These are phyloP conservation scores for Pelargonium nanum DNA, from an alignment of 345 rosid species.

Conservation along the genomic window DNA sequence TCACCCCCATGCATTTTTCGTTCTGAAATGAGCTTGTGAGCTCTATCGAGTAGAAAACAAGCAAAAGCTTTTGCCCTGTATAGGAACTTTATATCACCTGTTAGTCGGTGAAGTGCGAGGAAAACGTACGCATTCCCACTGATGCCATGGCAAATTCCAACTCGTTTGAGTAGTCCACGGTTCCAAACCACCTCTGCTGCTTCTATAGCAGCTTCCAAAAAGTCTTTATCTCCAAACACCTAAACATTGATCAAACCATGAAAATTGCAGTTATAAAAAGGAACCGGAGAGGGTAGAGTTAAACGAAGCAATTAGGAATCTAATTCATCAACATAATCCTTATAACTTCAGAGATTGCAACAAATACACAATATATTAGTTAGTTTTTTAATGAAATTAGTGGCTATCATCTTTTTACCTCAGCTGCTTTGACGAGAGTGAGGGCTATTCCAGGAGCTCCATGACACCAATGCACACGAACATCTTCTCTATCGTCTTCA, in stretches of 20 bases:
- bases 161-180: conserved; percentile 57
- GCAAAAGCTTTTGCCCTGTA: conserved; percentile 55
- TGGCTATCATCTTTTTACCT: conserved; percentile 19
- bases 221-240: conserved; percentile 51
- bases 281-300: not conserved
- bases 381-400: not conserved
- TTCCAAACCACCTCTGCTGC: conserved; percentile 60
- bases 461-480: conserved; percentile 71
- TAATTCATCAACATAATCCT: too few relatives aligned
- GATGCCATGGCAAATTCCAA: conserved; percentile 66
- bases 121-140: conserved; percentile 55
- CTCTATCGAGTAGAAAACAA: conserved; percentile 51
- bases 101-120: conserved; percentile 42
- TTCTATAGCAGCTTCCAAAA: conserved; percentile 51
- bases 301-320: not conserved
- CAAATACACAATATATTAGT: not conserved
- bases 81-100: conserved; percentile 36
- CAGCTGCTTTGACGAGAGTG: conserved; percentile 55
- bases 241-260: conserved; percentile 8
- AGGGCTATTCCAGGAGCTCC: conserved; percentile 65
- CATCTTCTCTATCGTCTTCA: conserved; percentile 40
- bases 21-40: conserved; percentile 33
- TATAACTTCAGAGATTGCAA: too few relatives aligned
- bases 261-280: not conserved
- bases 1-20: conserved; percentile 64